Evolutionary conservation across 768 basidiomycete species (phyloP).

Genomic region (Lentinula boryana): DNA sequence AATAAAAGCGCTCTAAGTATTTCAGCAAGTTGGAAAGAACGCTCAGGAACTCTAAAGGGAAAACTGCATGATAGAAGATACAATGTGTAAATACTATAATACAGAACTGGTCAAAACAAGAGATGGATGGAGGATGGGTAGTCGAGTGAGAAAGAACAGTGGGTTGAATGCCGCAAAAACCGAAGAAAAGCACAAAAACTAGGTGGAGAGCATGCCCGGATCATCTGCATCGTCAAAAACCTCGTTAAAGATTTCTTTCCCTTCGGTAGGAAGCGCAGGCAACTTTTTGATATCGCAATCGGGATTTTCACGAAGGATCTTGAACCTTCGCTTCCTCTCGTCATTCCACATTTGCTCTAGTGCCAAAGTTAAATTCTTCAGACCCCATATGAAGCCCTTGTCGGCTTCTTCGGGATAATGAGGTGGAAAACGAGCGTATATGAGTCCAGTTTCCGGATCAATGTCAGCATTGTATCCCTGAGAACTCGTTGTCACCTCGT

Average conservation of each 20-base stretch:
- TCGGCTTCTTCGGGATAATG: constrained; percentile 56
- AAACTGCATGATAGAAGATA: not conserved
- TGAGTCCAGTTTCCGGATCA: constrained; percentile 75
- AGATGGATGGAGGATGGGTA: not conserved
- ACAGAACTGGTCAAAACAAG: not conserved
- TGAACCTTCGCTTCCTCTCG: constrained; percentile 68
- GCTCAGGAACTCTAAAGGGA: not conserved
- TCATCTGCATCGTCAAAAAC: constrained; percentile 65
- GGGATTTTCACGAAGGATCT: constrained; percentile 54
- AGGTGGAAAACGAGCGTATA: constrained; percentile 68
- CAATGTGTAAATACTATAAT: not conserved
- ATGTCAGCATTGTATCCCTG: constrained; percentile 80
- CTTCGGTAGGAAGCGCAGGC: constrained; percentile 59
- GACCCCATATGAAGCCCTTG: constrained; percentile 88
- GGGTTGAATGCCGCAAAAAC: too few relatives aligned
- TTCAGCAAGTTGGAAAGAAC: not conserved
- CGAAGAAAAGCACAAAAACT: not conserved
- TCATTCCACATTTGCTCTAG: constrained; percentile 85
- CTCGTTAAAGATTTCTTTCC: constrained; percentile 75
- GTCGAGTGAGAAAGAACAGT: too few relatives aligned
- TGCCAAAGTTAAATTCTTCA: constrained; percentile 72
- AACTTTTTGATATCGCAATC: constrained; percentile 42
- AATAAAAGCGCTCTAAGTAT: not conserved
- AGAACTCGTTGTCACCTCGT: constrained; percentile 47
- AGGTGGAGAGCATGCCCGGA: constrained; percentile 73